A percentile compares a stretch with the other conserved stretches of the same genome.
Evolutionary conservation across 345 rosid species (phyloP).

Genomic region (Salix udensis): DNA sequence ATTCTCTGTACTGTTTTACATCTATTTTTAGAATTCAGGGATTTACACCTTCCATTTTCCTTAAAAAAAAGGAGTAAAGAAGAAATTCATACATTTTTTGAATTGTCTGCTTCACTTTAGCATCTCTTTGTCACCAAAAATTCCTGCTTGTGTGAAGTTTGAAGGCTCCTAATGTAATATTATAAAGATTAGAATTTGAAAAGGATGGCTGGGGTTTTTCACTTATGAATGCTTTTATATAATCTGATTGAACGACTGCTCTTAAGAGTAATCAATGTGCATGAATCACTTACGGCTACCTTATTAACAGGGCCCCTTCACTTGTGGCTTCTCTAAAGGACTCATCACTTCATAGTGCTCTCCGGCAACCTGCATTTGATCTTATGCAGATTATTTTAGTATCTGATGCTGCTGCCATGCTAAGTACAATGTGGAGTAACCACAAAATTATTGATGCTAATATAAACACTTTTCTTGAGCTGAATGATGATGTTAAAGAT

Average conservation of each 20-base stretch:
- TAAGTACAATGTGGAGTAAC: conserved; percentile 44
- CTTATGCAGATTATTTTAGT: conserved; percentile 74
- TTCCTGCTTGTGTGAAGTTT: not conserved
- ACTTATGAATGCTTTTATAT: not conserved
- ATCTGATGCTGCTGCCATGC: conserved; percentile 82
- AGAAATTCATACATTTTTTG: not conserved
- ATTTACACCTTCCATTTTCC: not conserved
- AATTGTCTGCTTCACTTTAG: not conserved
- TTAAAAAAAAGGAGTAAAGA: not conserved
- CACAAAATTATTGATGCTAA: conserved; percentile 17
- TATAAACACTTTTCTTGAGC: conserved; percentile 27
- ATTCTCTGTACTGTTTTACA: no score
- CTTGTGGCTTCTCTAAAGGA: conserved; percentile 82
- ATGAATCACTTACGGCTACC: not conserved
- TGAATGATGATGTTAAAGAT: conserved; percentile 45
- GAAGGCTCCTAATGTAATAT: not conserved
- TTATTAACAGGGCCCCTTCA: conserved; percentile 79
- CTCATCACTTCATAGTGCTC: conserved; percentile 78
- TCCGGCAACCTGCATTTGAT: conserved; percentile 93
- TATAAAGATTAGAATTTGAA: not conserved
- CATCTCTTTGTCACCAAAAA: not conserved
- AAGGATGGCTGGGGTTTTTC: not conserved
- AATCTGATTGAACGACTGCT: not conserved
- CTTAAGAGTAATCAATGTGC: no score
- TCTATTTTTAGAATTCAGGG: no score